Percentiles rank a stretch among this genome's conserved stretches.
These are phyloP conservation scores for Syncephalastrum racemosum DNA, from an alignment of 371 early-diverging fungal species.

Conservation along the genomic window DNA sequence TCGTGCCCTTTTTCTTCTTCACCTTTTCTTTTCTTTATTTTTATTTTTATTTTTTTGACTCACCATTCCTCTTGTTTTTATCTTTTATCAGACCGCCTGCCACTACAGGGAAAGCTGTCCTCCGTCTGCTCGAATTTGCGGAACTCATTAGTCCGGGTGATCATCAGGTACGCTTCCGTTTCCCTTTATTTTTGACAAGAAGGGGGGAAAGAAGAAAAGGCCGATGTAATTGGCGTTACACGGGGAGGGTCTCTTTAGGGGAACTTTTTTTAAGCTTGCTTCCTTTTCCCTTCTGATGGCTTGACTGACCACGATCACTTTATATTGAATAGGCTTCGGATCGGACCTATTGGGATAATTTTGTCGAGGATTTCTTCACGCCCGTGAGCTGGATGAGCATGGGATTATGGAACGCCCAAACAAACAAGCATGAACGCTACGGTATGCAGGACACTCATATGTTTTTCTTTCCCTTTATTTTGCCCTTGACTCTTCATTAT, in stretches of 20 bases:
- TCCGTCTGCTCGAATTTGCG: slow-evolving; percentile 13
- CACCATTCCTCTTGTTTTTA: neutral
- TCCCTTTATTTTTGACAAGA: slow-evolving; percentile 1
- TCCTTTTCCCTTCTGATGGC: neutral
- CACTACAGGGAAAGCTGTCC: slow-evolving; percentile 6
- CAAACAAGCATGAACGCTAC: slow-evolving; percentile 7
- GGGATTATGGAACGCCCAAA: slow-evolving; percentile 5
- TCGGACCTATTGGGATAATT: slow-evolving; percentile 7
- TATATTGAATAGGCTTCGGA: slow-evolving; percentile 1
- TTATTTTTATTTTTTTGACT: too few relatives aligned
- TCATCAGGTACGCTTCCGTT: slow-evolving; percentile 9
- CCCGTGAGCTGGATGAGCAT: slow-evolving; percentile 2
- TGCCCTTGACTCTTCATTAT: too few relatives aligned
- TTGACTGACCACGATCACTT: neutral
- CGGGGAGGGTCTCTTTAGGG: neutral
- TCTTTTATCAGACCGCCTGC: neutral
- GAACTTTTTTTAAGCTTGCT: neutral
- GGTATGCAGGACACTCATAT: slow-evolving; percentile 3
- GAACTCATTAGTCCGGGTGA: slow-evolving; percentile 10
- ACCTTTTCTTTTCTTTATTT: too few relatives aligned
- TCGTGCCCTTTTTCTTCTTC: neutral
- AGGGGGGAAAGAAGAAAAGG: neutral
- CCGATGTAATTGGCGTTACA: slow-evolving; percentile 1
- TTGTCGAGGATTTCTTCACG: slow-evolving; percentile 11
- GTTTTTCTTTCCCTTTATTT: neutral